Evolutionary conservation across 208 protist genomes (phyloP).

Genomic region (Acanthamoeba lenticulata): DNA sequence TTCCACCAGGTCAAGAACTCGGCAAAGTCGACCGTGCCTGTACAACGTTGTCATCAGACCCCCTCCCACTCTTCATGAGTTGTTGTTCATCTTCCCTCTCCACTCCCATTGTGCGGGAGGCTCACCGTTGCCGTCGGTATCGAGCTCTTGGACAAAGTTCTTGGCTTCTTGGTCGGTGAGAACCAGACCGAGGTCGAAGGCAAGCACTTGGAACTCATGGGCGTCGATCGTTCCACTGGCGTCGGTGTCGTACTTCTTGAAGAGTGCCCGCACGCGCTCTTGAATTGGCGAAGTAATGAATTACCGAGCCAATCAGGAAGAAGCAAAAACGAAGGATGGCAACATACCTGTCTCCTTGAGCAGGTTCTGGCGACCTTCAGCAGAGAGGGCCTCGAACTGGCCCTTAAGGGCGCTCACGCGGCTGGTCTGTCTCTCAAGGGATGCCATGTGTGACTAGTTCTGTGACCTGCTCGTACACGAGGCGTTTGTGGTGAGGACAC

Average conservation of each 20-base stretch:
- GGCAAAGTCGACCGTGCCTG: not conserved
- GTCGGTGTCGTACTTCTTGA: slow-evolving; percentile 34
- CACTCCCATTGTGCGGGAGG: too few relatives aligned
- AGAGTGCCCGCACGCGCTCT: not conserved
- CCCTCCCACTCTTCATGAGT: not conserved
- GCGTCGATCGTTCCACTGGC: not conserved
- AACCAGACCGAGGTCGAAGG: slow-evolving; percentile 10
- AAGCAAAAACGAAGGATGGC: too few relatives aligned
- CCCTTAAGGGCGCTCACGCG: not conserved
- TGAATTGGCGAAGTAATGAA: not conserved
- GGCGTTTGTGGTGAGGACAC: too few relatives aligned
- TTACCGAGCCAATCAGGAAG: not conserved
- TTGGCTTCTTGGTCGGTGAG: not conserved
- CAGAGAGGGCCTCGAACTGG: not conserved
- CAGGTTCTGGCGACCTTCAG: not conserved
- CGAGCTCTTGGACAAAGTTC: not conserved
- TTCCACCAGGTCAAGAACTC: slow-evolving; percentile 6
- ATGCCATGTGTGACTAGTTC: too few relatives aligned
- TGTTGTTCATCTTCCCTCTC: not conserved
- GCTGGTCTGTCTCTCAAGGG: not conserved
- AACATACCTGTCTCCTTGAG: not conserved
- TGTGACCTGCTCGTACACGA: too few relatives aligned
- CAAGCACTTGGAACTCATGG: not conserved
- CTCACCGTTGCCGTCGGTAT: not conserved
- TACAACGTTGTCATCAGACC: not conserved